Percentiles rank a stretch among this genome's conserved stretches.
Conservation (phyloP, 768 basidiomycete species). For the Sporobolomyces phaffii region DNA sequence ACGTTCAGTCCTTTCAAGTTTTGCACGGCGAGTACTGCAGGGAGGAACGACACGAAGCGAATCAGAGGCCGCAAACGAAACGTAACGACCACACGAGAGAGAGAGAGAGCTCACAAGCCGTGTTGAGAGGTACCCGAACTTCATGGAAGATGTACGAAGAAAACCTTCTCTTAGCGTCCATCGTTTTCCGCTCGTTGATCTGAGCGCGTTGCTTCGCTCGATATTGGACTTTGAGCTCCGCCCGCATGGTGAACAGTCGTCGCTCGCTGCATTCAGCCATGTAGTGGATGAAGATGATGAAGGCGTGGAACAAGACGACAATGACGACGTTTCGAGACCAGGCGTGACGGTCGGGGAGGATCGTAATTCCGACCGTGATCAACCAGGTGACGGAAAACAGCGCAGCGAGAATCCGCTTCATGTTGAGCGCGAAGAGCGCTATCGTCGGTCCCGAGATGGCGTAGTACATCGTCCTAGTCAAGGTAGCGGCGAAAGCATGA, state of each 20-base stretch:
- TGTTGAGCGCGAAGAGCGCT: constrained; percentile 47
- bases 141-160: constrained; percentile 52
- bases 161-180: constrained; percentile 73
- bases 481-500: not conserved
- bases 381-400: constrained; percentile 44
- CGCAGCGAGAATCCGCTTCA: constrained; percentile 43
- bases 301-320: constrained; percentile 56
- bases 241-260: constrained; percentile 62
- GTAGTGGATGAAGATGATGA: constrained; percentile 65
- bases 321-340: constrained; percentile 51
- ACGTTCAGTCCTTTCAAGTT: constrained; percentile 78
- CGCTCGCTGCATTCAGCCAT: constrained; percentile 54
- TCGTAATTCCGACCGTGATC: constrained; percentile 41
- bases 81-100: not conserved
- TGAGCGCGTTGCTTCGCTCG: constrained; percentile 66
- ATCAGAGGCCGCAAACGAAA: not conserved
- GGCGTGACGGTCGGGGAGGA: constrained; percentile 40
- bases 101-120: constrained; percentile 45
- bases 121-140: constrained; percentile 54
- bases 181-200: constrained; percentile 59
- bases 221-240: constrained; percentile 70
- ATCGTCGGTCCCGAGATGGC: constrained; percentile 46
- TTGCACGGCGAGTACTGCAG: constrained; percentile 67
- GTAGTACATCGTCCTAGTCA: constrained; percentile 32
- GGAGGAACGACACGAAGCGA: not conserved